Conservation (phyloP, 192 early-diverging fungal genomes). For the Podila verticillata region DNA sequence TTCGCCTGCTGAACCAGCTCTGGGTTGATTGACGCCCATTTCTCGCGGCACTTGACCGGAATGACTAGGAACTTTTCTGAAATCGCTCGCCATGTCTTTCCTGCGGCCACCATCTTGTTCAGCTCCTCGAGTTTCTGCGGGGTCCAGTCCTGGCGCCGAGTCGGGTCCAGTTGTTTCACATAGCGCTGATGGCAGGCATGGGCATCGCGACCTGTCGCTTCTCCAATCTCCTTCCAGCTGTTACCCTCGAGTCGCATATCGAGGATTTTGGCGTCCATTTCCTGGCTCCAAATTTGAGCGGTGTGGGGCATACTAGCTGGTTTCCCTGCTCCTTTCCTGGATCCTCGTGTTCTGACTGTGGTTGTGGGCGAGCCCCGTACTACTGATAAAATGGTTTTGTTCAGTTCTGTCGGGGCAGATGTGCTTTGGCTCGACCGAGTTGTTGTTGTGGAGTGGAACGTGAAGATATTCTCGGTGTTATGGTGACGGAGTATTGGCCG, state of each 20-base stretch:
- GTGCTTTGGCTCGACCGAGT: no score
- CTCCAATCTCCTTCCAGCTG: conserved; percentile 39
- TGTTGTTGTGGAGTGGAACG: no score
- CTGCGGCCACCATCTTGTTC: conserved; percentile 12
- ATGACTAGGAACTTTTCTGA: conserved; percentile 16
- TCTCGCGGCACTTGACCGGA: conserved; percentile 13
- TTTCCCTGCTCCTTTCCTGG: background rate
- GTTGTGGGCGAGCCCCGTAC: background rate
- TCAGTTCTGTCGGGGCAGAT: no score
- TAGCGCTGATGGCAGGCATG: conserved; percentile 18
- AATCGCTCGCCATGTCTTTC: conserved; percentile 18
- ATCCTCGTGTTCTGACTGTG: background rate
- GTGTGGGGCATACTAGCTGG: background rate
- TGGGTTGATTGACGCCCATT: conserved; percentile 25
- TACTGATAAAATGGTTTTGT: background rate
- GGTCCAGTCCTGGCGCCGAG: conserved; percentile 15
- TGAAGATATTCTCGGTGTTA: no score
- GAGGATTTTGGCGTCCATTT: conserved; percentile 22
- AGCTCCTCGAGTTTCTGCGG: conserved; percentile 10
- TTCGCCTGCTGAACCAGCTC: conserved; percentile 7
- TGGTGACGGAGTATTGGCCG: no score
- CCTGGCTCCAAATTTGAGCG: conserved; percentile 11
- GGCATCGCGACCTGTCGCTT: background rate
- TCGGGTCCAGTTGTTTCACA: conserved; percentile 17
- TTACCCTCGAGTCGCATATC: conserved; percentile 39